Evolutionary conservation across 2,329 filamentous ascomycete genomes (phyloP), one percentile per base, ranked within the genome.

Genomic region (Daldinia eschscholtzii): DNA sequence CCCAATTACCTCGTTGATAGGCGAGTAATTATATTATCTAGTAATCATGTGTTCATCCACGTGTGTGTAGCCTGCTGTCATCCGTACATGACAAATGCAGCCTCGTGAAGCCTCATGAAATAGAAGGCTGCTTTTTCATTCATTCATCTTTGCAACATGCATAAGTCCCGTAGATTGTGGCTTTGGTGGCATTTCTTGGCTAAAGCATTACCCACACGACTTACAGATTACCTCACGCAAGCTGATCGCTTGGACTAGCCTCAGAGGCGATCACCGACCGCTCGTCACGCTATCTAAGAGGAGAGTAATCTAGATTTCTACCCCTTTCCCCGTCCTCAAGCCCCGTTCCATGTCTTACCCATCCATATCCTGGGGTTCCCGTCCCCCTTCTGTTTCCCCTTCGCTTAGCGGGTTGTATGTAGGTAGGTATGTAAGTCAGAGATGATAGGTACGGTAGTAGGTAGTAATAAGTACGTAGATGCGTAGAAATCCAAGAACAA

Each of bases 261-360:
- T 48, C 26, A 39, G 30, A 68, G 15, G 23, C 46, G 37, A 66
- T 35, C 64, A 57, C 60, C 57, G 61, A 56, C 55, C 23, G 57
- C 26, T 26, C 48, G 62, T 65, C 50, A 69, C 55, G 63, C 66
- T 69, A 69, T 63, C 35, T 20, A 60, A 20, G 23, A 57, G 30
- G 41, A 44, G 52, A 39, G 12, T 42, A 33, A 46, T 46, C 61
- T 57, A 56, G 28, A 50, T 56, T 33, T n/a, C 5, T 18, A 15
- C 44, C 57, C 58, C 13, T 61, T 66, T 63, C 48, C 39, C 41
- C 56, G 37, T 64, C 57, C n/a, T 33, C 35, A 59, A 55, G 42
- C 18, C 57, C 20, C 44, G 37, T 57, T 62, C 26, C 42, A 50
- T 56, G 33, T 35, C 57, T 33, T 48, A 50, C 26, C 18, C 44